A percentile compares a stretch with the other conserved stretches of the same genome.
Conservation (phyloP, 768 basidiomycete species). For the Amanita inopinata region DNA sequence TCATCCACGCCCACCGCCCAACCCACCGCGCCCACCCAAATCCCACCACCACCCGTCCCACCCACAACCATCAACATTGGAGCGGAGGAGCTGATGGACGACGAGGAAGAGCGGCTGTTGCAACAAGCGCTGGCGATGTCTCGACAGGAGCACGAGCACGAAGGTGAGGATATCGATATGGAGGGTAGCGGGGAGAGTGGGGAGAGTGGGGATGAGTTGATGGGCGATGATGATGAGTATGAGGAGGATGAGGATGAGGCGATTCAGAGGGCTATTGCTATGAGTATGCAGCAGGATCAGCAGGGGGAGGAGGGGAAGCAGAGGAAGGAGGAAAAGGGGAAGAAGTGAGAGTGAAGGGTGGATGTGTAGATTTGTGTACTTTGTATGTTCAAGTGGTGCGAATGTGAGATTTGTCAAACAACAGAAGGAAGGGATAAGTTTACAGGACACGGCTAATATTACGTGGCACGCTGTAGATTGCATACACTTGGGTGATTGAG, state of each 20-base stretch:
- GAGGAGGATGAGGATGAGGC: slow-evolving; percentile 76
- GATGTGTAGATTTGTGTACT: no score
- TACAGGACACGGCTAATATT: no score
- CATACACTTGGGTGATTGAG: no score
- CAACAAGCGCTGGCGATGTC: slow-evolving; percentile 74
- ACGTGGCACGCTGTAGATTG: no score
- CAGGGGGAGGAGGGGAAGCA: slow-evolving; percentile 31
- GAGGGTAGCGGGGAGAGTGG: slow-evolving; percentile 24
- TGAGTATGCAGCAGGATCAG: slow-evolving; percentile 72
- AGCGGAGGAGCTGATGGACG: slow-evolving; percentile 39
- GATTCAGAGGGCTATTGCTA: slow-evolving; percentile 83
- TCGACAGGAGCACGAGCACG: slow-evolving; percentile 24
- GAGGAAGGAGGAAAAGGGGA: slow-evolving; percentile 28
- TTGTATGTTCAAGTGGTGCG: no score
- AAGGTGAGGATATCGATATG: slow-evolving; percentile 45
- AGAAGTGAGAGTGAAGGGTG: slow-evolving; percentile 18
- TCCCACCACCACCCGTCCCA: slow-evolving; percentile 29
- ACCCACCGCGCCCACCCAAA: slow-evolving; percentile 13
- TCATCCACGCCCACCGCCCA: slow-evolving; percentile 16
- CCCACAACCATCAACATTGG: slow-evolving; percentile 26
- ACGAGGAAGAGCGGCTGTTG: slow-evolving; percentile 73
- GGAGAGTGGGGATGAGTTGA: slow-evolving; percentile 44
- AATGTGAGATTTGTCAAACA: no score
- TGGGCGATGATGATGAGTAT: slow-evolving; percentile 49
- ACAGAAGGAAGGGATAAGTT: no score